These are phyloP conservation scores for Eucommia ulmoides DNA, from an alignment of 257 asterid species.

Conservation along the genomic window DNA sequence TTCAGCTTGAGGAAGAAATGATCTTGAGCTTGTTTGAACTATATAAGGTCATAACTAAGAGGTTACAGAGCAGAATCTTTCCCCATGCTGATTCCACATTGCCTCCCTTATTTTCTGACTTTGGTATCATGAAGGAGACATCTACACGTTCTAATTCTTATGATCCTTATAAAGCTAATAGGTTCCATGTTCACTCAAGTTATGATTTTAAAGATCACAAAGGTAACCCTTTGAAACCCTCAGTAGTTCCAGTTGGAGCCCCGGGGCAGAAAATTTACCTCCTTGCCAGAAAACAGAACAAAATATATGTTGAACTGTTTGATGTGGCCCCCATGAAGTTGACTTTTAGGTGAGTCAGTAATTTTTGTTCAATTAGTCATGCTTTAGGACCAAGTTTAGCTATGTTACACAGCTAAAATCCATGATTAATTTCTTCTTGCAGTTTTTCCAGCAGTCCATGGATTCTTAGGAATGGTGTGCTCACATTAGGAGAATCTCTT, in stretches of 20 bases:
- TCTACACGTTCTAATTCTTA: conserved; percentile 19
- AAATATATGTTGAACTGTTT: conserved; percentile 73
- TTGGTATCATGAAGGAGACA: conserved; percentile 21
- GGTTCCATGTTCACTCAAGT: conserved; percentile 18
- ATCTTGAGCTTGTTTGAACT: conserved; percentile 68
- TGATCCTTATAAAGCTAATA: conserved; percentile 19
- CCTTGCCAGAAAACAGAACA: conserved; percentile 58
- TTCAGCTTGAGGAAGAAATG: conserved; percentile 84
- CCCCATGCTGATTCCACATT: conserved; percentile 33
- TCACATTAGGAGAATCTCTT: conserved; percentile 84
- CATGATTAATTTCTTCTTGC: conserved; percentile 18
- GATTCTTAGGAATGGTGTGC: conserved; percentile 82
- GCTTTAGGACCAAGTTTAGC: not conserved
- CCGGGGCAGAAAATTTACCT: conserved; percentile 95
- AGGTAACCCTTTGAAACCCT: conserved; percentile 34
- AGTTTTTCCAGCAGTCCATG: conserved; percentile 97
- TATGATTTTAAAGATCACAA: conserved; percentile 24
- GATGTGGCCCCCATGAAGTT: conserved; percentile 77
- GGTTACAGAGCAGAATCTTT: conserved; percentile 46
- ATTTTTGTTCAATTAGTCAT: not conserved
- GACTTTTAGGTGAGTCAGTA: conserved; percentile 59
- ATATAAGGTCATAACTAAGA: conserved; percentile 43
- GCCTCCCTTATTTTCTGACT: conserved; percentile 34
- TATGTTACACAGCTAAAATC: not conserved
- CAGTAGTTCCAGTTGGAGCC: conserved; percentile 84